Evolutionary conservation across 2,329 filamentous ascomycete genomes (phyloP), one percentile per base, ranked within the genome.

Genomic region (Fusarium nurragi): DNA sequence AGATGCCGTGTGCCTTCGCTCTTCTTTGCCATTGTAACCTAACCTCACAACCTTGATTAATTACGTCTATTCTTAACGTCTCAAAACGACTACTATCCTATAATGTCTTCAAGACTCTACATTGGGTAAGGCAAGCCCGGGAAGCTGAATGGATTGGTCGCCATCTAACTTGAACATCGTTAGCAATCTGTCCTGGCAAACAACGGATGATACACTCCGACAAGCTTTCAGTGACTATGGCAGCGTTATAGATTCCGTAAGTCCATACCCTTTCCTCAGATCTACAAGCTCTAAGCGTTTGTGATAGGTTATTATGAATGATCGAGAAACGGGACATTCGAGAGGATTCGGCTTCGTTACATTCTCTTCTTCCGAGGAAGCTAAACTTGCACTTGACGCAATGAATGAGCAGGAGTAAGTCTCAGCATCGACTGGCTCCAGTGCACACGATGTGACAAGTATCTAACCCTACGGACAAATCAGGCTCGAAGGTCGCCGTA

Each of bases 341-440:
- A 43, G 49, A 18, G 49, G 49, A 16, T 53, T 53, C 23, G 49
- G 49, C 19, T 53, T 53, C 41, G 41, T 53, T 4, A 53, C 49
- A 10, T 53, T 30, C 16, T 2, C 4, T 18, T 13, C 1, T 5
- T 11, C 9, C 10, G 18, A 47, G 4, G 11, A 53, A 44, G 40
- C 49, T 19, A 12, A 4, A 14, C 7, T n/a, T 5, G 49, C 49
- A 4, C 16, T 53, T 23, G 7, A 37, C 2, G 49, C 6, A 9
- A 5, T 53, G 41, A 28, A 53, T 25, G 49, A 53, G 16, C 40
- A 47, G 19, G 49, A 53, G 49, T 53, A 28, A 37, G 49, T 53
- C 11, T n/a, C 14, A 8, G 9, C 4, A 38, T 12, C 3, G 8
- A 14, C 14, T 4, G 8, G 12, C 30, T 9, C 30, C 30, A 8